Evolutionary conservation across 306 rosid genomes (phyloP).

Genomic region (Gastrolobium villosum): DNA sequence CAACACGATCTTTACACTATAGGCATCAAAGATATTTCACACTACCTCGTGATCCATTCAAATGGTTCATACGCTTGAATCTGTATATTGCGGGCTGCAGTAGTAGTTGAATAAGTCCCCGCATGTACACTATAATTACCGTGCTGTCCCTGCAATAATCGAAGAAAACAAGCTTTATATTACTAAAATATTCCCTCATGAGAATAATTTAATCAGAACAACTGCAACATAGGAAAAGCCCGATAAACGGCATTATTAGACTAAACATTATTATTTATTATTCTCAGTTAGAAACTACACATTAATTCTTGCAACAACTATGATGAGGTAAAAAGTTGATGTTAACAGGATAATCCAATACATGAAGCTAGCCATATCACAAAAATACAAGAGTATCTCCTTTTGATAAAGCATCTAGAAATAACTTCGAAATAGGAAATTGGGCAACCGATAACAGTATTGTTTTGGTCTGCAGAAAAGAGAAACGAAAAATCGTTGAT

Average conservation of each 20-base stretch:
- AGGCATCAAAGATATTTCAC: conserved; percentile 30
- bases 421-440: not conserved
- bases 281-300: not conserved
- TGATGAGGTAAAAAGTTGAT: not conserved
- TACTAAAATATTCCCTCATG: not conserved
- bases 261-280: not conserved
- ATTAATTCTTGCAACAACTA: not conserved
- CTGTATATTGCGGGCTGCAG: conserved; percentile 53
- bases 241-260: not conserved
- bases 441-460: not conserved
- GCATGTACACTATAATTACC: conserved; percentile 45
- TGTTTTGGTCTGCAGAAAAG: not conserved
- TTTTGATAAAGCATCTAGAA: not conserved
- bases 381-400: not conserved
- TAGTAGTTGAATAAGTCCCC: conserved; percentile 46
- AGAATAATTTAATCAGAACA: not conserved
- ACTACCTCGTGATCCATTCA: conserved; percentile 63
- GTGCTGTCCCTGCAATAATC: conserved; percentile 26
- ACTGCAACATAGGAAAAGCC: not conserved
- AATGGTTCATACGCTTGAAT: conserved; percentile 51
- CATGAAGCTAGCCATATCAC: not conserved
- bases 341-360: not conserved
- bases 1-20: not conserved
- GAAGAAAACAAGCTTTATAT: conserved; percentile 8
- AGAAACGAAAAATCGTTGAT: not conserved